Conservation (phyloP, 306 rosid genomes). For the Vigna reflexopilosa region DNA sequence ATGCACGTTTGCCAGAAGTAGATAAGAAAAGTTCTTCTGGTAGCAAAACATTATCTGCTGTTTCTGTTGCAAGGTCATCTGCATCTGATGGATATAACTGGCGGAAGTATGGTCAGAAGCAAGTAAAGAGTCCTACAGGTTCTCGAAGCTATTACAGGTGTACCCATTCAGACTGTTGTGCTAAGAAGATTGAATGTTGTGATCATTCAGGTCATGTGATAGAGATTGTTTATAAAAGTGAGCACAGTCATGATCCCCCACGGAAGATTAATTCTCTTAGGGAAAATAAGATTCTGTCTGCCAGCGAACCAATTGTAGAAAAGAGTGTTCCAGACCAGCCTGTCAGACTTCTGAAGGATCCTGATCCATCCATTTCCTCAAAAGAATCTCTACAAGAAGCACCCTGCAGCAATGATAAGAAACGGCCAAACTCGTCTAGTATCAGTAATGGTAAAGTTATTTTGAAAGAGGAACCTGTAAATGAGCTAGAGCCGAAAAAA, state of each 20-base stretch:
- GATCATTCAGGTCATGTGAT: constrained; percentile 66
- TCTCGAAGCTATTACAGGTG: constrained; percentile 95
- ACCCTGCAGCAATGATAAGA: constrained; percentile 57
- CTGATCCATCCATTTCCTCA: constrained; percentile 63
- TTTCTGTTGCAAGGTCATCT: constrained; percentile 62
- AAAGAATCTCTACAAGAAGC: constrained; percentile 62
- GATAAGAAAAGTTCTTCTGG: constrained; percentile 56
- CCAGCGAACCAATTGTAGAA: constrained; percentile 56
- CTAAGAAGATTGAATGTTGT: constrained; percentile 89
- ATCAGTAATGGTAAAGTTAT: constrained; percentile 53
- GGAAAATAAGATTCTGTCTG: constrained; percentile 56
- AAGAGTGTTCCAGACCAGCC: constrained; percentile 51
- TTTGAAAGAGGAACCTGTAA: constrained; percentile 69
- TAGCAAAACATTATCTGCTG: constrained; percentile 53
- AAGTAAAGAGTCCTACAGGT: constrained; percentile 95
- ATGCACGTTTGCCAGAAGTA: constrained; percentile 32
- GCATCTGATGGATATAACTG: constrained; percentile 94
- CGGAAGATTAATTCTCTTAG: constrained; percentile 56
- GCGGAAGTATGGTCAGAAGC: constrained; percentile 99
- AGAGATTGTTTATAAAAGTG: constrained; percentile 80
- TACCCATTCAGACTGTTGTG: constrained; percentile 72
- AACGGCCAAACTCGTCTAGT: constrained; percentile 56
- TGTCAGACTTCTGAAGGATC: constrained; percentile 48
- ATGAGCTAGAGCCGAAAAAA: constrained; percentile 67
- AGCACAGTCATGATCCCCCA: constrained; percentile 86